Evolutionary conservation across 2,329 filamentous ascomycete genomes (phyloP), one percentile per base, ranked within the genome.

Genomic region (Paracamarosporium sp.): DNA sequence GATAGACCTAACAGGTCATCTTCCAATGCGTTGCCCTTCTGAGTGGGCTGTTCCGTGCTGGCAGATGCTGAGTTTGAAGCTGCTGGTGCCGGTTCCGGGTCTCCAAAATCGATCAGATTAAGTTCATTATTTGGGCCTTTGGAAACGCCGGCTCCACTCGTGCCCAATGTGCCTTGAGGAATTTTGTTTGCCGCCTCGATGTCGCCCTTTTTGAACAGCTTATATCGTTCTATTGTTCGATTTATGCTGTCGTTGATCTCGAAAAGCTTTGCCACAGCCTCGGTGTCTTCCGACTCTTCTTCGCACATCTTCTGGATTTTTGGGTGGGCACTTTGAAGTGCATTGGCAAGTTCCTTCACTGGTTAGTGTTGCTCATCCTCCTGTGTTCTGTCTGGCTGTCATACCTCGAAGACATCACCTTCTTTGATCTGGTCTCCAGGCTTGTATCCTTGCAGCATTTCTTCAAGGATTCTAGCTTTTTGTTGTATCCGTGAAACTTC

Each of bases 221-320:
- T 96, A 78, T 98, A 99, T 63, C 95, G 84, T 79, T 98, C 92
- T 55, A 98, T 92, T 1, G 95, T 99, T 61, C 94, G 88, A 74
- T 98, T 92, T 85, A 99, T 99, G 79, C 93, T 97, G 78, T 99
- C 95, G 74, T 99, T 99, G 72, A 99, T 98, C 74, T 98, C 93
- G 55, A 99, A 85, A 11, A 99, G 83, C 78, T 97, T 97, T 41
- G 93, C 91, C 5, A 99, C 95, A 5, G 95, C 95, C 80, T 97
- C 95, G 60, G 93, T 89, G 72, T 99, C 95, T 60, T 98, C 94
- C 11, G 93, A 97, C 73, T 99, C 95, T 77, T 99, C 95, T 77
- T 98, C 94, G 72, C 94, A 98, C 94, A 99, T 99, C 80, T 92
- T 97, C 75, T 98, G 94, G 64, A 99, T 98, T 81, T 99, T 99